Percentiles rank a stretch among this genome's conserved stretches.
These are phyloP conservation scores for Marchantia paleacea DNA, from an alignment of 225 moss, liverwort and hornwort species.

Conservation along the genomic window DNA sequence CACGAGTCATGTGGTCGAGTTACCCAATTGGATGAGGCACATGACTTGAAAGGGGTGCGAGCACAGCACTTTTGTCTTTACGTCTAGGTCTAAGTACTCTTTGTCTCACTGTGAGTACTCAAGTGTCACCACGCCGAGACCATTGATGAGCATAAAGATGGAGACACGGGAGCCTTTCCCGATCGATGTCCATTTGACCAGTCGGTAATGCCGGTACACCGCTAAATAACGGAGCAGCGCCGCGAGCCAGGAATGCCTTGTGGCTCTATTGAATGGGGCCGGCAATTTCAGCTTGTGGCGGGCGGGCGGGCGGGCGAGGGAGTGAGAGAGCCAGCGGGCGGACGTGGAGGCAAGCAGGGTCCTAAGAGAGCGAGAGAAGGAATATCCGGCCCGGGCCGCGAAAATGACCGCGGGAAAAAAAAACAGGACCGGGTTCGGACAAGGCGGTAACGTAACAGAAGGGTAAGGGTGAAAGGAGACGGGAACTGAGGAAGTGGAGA, in stretches of 20 bases:
- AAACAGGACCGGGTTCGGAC: neutral
- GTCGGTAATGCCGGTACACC: slow-evolving; percentile 4
- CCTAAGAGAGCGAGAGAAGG: too few species aligned
- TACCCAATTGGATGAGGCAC: neutral
- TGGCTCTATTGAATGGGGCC: neutral
- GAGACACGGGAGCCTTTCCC: neutral
- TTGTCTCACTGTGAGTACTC: neutral
- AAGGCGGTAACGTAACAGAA: slow-evolving; percentile 14
- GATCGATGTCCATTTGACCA: neutral
- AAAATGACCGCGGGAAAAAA: neutral
- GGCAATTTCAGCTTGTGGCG: neutral
- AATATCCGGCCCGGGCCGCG: too few species aligned
- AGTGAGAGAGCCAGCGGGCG: neutral
- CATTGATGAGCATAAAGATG: neutral
- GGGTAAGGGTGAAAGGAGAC: neutral
- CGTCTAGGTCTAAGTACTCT: neutral
- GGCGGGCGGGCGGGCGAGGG: neutral
- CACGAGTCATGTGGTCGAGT: neutral
- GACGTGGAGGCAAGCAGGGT: too few species aligned
- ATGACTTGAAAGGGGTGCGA: neutral
- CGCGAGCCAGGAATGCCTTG: neutral
- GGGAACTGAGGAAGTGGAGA: neutral
- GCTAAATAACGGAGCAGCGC: neutral
- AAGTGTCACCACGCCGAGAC: neutral
- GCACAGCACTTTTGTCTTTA: neutral